A percentile compares a stretch with the other conserved stretches of the same genome.
phyloP scores from a whole-genome alignment of 2,329 filamentous ascomycete species.

The Tolypocladium inflatum region DNA sequence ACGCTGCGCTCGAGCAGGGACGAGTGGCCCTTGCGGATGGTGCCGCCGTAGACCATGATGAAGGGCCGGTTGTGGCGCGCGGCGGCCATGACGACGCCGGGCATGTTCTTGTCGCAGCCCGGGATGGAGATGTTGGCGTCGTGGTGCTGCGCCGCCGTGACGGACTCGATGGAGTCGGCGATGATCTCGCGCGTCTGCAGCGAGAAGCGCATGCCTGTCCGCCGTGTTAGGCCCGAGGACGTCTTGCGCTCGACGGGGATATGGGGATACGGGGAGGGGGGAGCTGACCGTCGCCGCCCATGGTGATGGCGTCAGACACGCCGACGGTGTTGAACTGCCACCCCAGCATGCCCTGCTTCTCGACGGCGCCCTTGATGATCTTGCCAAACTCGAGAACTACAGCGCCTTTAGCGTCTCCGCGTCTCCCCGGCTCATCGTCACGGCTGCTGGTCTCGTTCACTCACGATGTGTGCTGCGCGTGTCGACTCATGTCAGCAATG shows the following conservation, averaged over 20 bases:
- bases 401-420: background rate
- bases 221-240: no score
- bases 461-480: conserved; percentile 29
- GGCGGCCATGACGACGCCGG: conserved; percentile 82
- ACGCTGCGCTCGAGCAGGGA: conserved; percentile 65
- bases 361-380: conserved; percentile 72
- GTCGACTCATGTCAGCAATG: background rate
- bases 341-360: conserved; percentile 77
- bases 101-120: conserved; percentile 98
- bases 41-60: conserved; percentile 91
- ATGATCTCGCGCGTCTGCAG: conserved; percentile 87
- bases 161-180: conserved; percentile 86
- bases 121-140: conserved; percentile 91
- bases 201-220: conserved; percentile 80
- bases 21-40: conserved; percentile 81
- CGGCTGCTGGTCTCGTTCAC: conserved; percentile 7
- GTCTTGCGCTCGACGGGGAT: no score
- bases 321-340: conserved; percentile 95
- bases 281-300: conserved; percentile 74
- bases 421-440: background rate
- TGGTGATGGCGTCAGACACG: conserved; percentile 84
- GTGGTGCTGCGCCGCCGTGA: conserved; percentile 85
- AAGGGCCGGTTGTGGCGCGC: conserved; percentile 86
- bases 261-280: no score
- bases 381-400: conserved; percentile 76